Evolutionary conservation across 2,329 filamentous ascomycete genomes (phyloP).

Genomic region (Pyricularia grisea): DNA sequence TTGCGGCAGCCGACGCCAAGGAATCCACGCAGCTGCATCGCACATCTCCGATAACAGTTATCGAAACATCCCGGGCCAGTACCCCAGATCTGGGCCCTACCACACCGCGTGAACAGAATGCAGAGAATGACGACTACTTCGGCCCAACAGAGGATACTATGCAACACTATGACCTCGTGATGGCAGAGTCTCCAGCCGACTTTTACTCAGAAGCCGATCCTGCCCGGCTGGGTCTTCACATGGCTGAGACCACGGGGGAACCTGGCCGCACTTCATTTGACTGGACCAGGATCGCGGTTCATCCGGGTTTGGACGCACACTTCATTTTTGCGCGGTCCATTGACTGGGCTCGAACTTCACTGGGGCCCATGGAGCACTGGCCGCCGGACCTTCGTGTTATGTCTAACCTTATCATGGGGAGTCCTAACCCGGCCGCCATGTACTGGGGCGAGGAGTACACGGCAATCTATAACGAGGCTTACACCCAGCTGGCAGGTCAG

Average conservation of each 20-base stretch:
- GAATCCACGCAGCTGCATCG: neutral
- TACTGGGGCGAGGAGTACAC: constrained; percentile 54
- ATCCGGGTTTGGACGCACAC: neutral
- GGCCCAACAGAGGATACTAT: constrained; percentile 16
- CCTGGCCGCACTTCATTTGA: constrained; percentile 51
- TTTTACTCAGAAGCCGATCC: neutral
- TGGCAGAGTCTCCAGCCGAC: neutral
- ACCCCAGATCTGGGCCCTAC: constrained; percentile 23
- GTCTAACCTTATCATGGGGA: constrained; percentile 28
- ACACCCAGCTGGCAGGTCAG: constrained; percentile 49
- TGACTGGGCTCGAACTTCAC: constrained; percentile 33
- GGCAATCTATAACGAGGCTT: constrained; percentile 66
- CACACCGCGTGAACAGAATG: constrained; percentile 18
- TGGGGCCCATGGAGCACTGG: constrained; percentile 34
- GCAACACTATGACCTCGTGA: neutral
- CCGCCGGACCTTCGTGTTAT: constrained; percentile 31
- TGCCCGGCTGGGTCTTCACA: neutral
- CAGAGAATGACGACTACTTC: constrained; percentile 32
- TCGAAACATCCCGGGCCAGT: constrained; percentile 7
- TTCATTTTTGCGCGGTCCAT: constrained; percentile 26
- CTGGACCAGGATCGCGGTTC: constrained; percentile 64
- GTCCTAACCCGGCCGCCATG: constrained; percentile 40
- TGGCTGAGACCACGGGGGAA: neutral
- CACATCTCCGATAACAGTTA: neutral
- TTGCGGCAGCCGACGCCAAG: neutral